Evolutionary conservation across 208 protist species (phyloP), one percentile per base, ranked within the genome.

Genomic region (Trypanosoma grayi): DNA sequence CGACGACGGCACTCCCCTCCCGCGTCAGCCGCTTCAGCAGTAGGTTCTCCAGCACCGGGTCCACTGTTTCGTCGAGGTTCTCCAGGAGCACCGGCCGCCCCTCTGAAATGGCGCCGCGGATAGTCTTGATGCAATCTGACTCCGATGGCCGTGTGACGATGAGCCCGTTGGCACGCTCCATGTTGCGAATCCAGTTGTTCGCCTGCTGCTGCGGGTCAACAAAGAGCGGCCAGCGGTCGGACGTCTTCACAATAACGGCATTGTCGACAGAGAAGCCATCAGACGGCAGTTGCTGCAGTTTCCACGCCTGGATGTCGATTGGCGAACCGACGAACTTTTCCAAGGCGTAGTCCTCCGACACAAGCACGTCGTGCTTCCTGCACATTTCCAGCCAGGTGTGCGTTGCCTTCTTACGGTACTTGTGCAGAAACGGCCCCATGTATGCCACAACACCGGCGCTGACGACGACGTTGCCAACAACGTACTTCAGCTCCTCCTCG

Each of bases 1-100:
- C 97, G 27, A 93, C 79, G 57, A 79, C 59, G 58, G 80, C 77
- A 28, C 78, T 90, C 24, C 89, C 93, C 48, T 98, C 85, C 60
- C 91, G 87, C 55, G 96, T 96, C 13, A 97, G 69, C 37, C 96
- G 84, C 77, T 97, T 96, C 46, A 98, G 78, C 45, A 99, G 79
- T 22, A 99, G 70, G 40, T 98, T 98, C 68, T 99, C 98, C 14
- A 99, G 84, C 54, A 94, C 83, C n/a, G 98, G 95, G 70, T 99
- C 98, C 7, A 99, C 68, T 34, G 92, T 94, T 81, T 99, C 92
- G 27, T 92, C 80, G 25, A 99, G 61, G 66, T 98, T 98, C 73
- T 99, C 98, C 24, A 99, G 79, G 36, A 99, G 77, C 10, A 98
- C 77, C 9, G 97, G 95, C 20, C 73, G 72, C 20, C 98, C 97